Evolutionary conservation across 345 rosid species (phyloP).

Genomic region (Excoecaria cochinchinensis): DNA sequence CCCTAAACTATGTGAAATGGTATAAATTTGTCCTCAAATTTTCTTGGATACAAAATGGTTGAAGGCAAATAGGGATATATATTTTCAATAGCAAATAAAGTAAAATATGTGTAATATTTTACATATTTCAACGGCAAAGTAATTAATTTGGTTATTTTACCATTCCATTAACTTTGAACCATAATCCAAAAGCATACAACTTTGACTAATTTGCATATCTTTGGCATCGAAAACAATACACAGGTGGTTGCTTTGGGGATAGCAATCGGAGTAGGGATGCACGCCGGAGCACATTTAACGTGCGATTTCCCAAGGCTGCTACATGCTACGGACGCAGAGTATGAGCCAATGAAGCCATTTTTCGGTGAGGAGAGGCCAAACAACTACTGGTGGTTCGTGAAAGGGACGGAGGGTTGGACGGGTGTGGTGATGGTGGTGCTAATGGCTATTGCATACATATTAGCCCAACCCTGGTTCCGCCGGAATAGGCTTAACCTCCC

Average conservation of each 20-base stretch:
- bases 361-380: conserved; percentile 57
- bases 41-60: too few species aligned
- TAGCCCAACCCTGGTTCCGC: conserved; percentile 82
- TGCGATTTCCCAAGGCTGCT: conserved; percentile 80
- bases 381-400: conserved; percentile 78
- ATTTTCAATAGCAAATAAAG: too few species aligned
- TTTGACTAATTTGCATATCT: neutral
- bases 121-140: too few species aligned
- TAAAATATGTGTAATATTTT: too few species aligned
- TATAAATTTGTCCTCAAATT: too few species aligned
- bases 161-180: too few species aligned
- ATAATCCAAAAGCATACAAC: too few species aligned
- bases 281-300: conserved; percentile 59
- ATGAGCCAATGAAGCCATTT: conserved; percentile 56
- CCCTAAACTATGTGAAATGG: too few species aligned
- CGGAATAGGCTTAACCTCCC: conserved; percentile 60
- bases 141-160: too few species aligned
- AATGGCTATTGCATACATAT: conserved; percentile 55
- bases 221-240: neutral
- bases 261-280: conserved; percentile 60
- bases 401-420: conserved; percentile 73
- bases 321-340: conserved; percentile 57
- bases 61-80: too few species aligned
- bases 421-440: conserved; percentile 71
- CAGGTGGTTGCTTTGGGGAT: conserved; percentile 67